Conservation (phyloP, 306 rosid genomes). For the Hippophae gyantsensis region DNA sequence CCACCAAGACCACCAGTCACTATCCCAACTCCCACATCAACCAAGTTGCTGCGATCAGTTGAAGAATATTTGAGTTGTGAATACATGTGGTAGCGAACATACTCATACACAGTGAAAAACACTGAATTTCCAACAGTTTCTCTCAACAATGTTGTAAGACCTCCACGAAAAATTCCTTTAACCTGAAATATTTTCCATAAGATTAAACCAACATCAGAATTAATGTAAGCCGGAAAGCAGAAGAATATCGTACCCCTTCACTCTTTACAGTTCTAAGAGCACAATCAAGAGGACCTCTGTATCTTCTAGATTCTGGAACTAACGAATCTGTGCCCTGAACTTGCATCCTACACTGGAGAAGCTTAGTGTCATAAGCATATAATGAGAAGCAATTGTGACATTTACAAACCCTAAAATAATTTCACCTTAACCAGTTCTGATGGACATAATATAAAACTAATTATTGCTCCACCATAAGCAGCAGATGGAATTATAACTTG, state of each 20-base stretch:
- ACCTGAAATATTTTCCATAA: slow-evolving; percentile 58
- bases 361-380: slow-evolving; percentile 21
- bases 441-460: slow-evolving; percentile 84
- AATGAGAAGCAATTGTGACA: slow-evolving; percentile 9
- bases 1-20: slow-evolving; percentile 79
- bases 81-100: slow-evolving; percentile 67
- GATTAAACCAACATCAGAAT: slow-evolving; percentile 23
- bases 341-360: slow-evolving; percentile 98
- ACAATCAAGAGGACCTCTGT: slow-evolving; percentile 67
- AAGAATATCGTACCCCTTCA: slow-evolving; percentile 69
- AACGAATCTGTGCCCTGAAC: slow-evolving; percentile 80
- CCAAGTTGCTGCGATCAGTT: slow-evolving; percentile 38
- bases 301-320: slow-evolving; percentile 59
- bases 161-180: slow-evolving; percentile 73
- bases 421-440: slow-evolving; percentile 83
- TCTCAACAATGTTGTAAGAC: slow-evolving; percentile 61
- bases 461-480: slow-evolving; percentile 69
- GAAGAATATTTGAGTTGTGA: slow-evolving; percentile 43
- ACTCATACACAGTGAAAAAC: slow-evolving; percentile 65
- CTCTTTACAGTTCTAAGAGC: slow-evolving; percentile 45
- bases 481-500: slow-evolving; percentile 83
- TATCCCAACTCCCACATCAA: slow-evolving; percentile 78
- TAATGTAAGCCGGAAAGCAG: slow-evolving; percentile 13
- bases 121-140: slow-evolving; percentile 63
- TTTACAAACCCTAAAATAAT: slow-evolving; percentile 14